Evolutionary conservation across 441 rosid genomes (phyloP).

Genomic region (Arabidopsis hybrid): DNA sequence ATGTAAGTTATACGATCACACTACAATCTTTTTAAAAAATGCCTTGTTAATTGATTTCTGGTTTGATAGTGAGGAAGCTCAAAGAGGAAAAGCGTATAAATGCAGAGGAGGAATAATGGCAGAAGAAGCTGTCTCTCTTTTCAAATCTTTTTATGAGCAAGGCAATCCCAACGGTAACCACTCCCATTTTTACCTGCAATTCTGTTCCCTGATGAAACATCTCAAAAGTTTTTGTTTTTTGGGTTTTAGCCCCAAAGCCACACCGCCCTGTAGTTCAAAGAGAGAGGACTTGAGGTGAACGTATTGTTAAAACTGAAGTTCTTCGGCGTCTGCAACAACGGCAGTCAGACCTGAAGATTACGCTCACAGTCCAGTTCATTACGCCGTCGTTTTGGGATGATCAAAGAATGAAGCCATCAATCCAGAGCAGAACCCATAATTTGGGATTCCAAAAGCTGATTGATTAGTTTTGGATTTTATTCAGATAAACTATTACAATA

Average conservation of each 20-base stretch:
- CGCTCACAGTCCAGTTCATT: constrained; percentile 79
- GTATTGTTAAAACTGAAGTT: neutral
- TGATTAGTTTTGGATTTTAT: no score
- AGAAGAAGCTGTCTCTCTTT: constrained; percentile 69
- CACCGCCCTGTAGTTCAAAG: constrained; percentile 61
- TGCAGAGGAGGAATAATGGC: constrained; percentile 80
- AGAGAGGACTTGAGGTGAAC: constrained; percentile 38
- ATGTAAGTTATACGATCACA: neutral
- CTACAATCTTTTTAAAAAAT: neutral
- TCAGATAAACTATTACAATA: neutral
- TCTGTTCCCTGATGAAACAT: constrained; percentile 5
- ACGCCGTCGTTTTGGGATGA: constrained; percentile 76
- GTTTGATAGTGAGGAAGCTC: constrained; percentile 46
- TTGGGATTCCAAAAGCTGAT: no score
- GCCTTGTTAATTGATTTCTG: constrained; percentile 6
- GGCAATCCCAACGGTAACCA: constrained; percentile 82
- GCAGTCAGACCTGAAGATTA: constrained; percentile 66
- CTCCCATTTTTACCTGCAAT: constrained; percentile 4
- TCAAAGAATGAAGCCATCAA: constrained; percentile 33
- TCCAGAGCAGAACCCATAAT: no score
- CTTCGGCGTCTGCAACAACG: constrained; percentile 46
- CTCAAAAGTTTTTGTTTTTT: neutral
- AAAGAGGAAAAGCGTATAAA: constrained; percentile 59
- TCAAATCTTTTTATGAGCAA: constrained; percentile 77
- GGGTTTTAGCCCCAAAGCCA: constrained; percentile 71